Percentiles rank a stretch among this genome's conserved stretches.
Conservation (phyloP, 2,329 filamentous ascomycete genomes). For the Sclerotinia minor region DNA sequence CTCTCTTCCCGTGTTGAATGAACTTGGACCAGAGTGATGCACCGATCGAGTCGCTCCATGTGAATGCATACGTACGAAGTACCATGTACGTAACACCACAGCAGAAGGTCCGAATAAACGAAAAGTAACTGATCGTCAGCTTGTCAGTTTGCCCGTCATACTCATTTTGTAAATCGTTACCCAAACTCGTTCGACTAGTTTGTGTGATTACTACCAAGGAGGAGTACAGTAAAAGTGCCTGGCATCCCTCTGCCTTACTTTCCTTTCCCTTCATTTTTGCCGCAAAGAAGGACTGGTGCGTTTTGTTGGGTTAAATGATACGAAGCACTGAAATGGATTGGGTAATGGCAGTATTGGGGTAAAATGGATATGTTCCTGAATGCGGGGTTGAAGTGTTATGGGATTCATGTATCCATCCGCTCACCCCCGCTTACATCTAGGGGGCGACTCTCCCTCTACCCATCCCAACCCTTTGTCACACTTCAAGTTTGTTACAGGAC, state of each 20-base stretch:
- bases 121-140: neutral
- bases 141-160: neutral
- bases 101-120: slow-evolving; percentile 5
- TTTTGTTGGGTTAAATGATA: neutral
- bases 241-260: neutral
- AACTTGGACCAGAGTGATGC: neutral
- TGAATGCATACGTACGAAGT: neutral
- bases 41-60: neutral
- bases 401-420: neutral
- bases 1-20: neutral
- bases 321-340: neutral
- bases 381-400: slow-evolving; percentile 1
- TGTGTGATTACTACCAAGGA: neutral
- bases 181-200: neutral
- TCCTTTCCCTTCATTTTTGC: neutral
- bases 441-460: neutral
- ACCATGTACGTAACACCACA: neutral
- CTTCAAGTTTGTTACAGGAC: neutral
- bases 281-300: neutral
- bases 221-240: neutral
- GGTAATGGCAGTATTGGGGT: neutral
- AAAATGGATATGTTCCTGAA: neutral
- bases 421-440: neutral
- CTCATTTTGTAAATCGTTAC: neutral
- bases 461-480: neutral